Evolutionary conservation across 371 early-diverging fungal genomes (phyloP).

Genomic region (Mucor velutinosus): DNA sequence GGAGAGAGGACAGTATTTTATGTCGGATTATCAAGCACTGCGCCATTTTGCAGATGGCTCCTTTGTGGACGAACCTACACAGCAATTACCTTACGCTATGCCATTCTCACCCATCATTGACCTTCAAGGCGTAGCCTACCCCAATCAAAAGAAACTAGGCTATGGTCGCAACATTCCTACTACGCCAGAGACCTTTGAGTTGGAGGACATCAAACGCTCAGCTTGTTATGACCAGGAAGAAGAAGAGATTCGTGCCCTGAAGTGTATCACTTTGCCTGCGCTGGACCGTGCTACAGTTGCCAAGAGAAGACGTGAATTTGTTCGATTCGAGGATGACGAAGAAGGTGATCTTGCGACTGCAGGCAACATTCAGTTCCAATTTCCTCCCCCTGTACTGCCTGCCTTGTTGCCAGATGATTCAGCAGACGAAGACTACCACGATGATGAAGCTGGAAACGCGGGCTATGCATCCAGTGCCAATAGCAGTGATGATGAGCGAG

Average conservation of each 20-base stretch:
- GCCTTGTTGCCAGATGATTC: constrained; percentile 57
- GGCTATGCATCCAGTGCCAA: constrained; percentile 14
- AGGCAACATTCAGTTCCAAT: constrained; percentile 49
- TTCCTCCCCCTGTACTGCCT: constrained; percentile 27
- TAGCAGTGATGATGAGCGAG: constrained; percentile 25
- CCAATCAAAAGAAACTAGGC: constrained; percentile 60
- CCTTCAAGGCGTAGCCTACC: constrained; percentile 70
- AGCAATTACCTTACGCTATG: constrained; percentile 70
- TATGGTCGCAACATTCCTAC: constrained; percentile 64
- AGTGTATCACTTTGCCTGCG: constrained; percentile 32
- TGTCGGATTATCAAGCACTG: constrained; percentile 70
- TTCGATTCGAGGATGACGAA: constrained; percentile 53
- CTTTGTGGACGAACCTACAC: constrained; percentile 74
- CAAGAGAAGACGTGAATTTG: constrained; percentile 44
- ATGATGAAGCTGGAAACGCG: constrained; percentile 25
- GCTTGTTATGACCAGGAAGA: constrained; percentile 53
- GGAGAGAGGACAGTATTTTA: constrained; percentile 74
- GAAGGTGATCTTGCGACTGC: constrained; percentile 53
- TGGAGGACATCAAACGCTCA: constrained; percentile 45
- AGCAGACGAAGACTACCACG: constrained; percentile 63
- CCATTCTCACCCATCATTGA: constrained; percentile 66
- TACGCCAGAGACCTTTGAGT: constrained; percentile 51
- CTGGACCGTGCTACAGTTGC: constrained; percentile 52
- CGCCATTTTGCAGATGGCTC: constrained; percentile 65
- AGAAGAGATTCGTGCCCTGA: constrained; percentile 32